Base-by-base conservation (phyloP, 1,284 basidiomycete species). In the Neotropicomus parvogracilis region DNA sequence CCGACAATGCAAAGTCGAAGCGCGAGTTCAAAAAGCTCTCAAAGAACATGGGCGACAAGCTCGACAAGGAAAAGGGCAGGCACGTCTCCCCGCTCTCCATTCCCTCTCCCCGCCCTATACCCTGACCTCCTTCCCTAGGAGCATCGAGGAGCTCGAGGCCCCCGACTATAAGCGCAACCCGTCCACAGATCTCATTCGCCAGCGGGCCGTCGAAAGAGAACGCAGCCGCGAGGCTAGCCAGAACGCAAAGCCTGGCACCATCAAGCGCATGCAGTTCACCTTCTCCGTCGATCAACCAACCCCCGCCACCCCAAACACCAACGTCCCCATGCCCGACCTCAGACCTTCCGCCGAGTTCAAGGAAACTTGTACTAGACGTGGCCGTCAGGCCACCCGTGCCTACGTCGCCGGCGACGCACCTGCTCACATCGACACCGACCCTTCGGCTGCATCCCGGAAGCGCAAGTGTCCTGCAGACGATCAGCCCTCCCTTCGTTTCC, bases 51-150 rank as follows among this genome's bases (percentile, higher is more conserved):
- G 79, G 88, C 56, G 88, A 90, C 73, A 89, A 88, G 68, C 74
- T 91, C 58, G 88, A 90, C 75, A 88, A 87, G 71, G 88, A 90
- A 71, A 90, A 90, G 70, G 88, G 87, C 63, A 71, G 86, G 87
- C 88, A 47, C 54, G 83, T 75, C 28, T 13, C 41, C n/a, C n/a
- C n/a, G n/a, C n/a, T n/a, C 17, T 26, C 41, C 50, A 46, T 43
- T 49, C n/a, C n/a, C n/a, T n/a, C 14, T 63, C 12, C 16, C 39
- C 43, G 59, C 68, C 65, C 69, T 69, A 32, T 54, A 57, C 69
- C 64, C 69, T 71, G 54, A 66, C 47, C 32, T 43, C 44, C 19
- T 40, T 19, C 16, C 32, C 4, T 58, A 88, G 86, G 70, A 83
- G 79, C 64, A 90, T 90, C 63, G 81, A 85, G 62, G 85, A 88